These are phyloP conservation scores for Rhynchosporium secalis DNA, from an alignment of 2,329 filamentous ascomycete genomes.

Conservation along the genomic window DNA sequence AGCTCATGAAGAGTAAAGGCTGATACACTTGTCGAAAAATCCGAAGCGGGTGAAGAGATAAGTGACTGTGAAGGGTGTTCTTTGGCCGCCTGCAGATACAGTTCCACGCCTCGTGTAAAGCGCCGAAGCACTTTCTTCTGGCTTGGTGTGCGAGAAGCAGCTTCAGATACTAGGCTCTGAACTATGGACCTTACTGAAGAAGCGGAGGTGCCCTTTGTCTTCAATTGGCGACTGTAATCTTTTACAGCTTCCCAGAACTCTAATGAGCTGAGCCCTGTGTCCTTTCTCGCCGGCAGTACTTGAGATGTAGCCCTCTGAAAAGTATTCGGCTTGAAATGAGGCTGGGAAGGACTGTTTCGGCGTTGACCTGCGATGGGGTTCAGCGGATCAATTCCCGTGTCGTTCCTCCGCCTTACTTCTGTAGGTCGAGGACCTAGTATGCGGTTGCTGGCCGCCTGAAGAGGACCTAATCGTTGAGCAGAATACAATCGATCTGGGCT, in stretches of 20 bases:
- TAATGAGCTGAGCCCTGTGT: slow-evolving; percentile 5
- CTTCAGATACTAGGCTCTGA: slow-evolving; percentile 26
- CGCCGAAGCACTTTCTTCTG: slow-evolving; percentile 46
- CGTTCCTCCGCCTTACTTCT: slow-evolving; percentile 21
- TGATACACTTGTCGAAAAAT: slow-evolving; percentile 42
- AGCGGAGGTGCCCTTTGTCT: slow-evolving; percentile 6
- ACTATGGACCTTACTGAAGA: slow-evolving; percentile 26
- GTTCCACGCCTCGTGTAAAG: slow-evolving; percentile 46
- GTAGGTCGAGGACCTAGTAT: not conserved
- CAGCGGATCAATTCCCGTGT: slow-evolving; percentile 29
- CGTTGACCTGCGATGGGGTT: slow-evolving; percentile 12
- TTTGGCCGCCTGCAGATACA: slow-evolving; percentile 44
- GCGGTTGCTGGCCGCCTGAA: slow-evolving; percentile 24
- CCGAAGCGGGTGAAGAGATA: slow-evolving; percentile 27
- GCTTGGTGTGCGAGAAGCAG: slow-evolving; percentile 47
- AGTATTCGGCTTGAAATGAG: slow-evolving; percentile 4
- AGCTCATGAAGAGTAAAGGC: slow-evolving; percentile 53
- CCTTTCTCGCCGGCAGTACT: slow-evolving; percentile 9
- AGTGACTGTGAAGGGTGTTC: slow-evolving; percentile 43
- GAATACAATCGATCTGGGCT: slow-evolving; percentile 13
- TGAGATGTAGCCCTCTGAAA: slow-evolving; percentile 5
- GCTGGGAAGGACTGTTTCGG: slow-evolving; percentile 3
- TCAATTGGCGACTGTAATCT: slow-evolving; percentile 12
- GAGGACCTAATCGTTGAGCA: slow-evolving; percentile 18
- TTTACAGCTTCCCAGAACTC: slow-evolving; percentile 21